Evolutionary conservation across 495 filamentous ascomycete genomes (phyloP).

Genomic region (Penicillium tannophilum): DNA sequence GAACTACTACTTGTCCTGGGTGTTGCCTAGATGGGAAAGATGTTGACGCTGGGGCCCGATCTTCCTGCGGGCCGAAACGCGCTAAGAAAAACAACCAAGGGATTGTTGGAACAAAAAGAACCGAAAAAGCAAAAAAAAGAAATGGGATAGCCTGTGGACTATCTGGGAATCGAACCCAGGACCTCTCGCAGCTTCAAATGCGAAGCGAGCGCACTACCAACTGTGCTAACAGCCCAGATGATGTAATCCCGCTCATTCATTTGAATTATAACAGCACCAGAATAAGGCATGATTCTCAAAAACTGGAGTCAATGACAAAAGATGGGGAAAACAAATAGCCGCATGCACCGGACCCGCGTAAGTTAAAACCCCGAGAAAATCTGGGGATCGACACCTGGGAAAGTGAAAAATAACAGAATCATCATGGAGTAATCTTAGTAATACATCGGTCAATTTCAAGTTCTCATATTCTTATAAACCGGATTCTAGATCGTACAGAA

Average conservation of each 20-base stretch:
- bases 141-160: neutral
- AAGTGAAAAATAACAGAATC: neutral
- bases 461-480: neutral
- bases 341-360: conserved; percentile 1
- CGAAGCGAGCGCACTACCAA: conserved; percentile 28
- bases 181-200: conserved; percentile 23
- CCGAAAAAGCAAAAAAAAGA: neutral
- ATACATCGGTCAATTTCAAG: neutral
- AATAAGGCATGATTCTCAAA: neutral
- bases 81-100: neutral
- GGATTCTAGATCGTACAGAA: neutral
- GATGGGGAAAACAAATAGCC: conserved; percentile 21
- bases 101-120: neutral
- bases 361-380: neutral
- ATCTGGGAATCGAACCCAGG: conserved; percentile 30
- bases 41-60: neutral
- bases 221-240: conserved; percentile 27
- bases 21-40: conserved; percentile 6
- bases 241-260: conserved; percentile 7
- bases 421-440: neutral
- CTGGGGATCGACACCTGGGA: neutral
- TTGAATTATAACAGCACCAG: no score
- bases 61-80: neutral
- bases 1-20: neutral
- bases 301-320: neutral